Percentiles rank a stretch among this genome's conserved stretches.
These are phyloP conservation scores for Yamadazyma atmosphaerica DNA, from an alignment of 1,139 yeast species.

Conservation along the genomic window DNA sequence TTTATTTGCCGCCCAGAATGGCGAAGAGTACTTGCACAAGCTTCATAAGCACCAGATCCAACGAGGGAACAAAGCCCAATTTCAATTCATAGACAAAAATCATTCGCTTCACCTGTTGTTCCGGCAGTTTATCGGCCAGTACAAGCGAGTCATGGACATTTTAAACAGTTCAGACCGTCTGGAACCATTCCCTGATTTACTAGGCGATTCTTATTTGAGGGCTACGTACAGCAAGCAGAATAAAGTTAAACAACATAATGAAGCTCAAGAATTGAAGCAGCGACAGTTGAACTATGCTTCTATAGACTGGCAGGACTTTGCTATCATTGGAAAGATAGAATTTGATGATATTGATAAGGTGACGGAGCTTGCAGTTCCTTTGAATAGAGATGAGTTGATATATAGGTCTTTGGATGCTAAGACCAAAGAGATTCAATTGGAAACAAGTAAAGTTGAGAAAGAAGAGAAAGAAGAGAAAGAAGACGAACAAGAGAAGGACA, in stretches of 20 bases:
- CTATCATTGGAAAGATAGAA: conserved; percentile 65
- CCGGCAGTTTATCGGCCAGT: conserved; percentile 54
- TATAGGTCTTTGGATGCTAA: conserved; percentile 56
- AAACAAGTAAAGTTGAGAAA: conserved; percentile 7
- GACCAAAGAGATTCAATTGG: conserved; percentile 20
- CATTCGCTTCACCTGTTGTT: conserved; percentile 68
- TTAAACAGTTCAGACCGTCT: conserved; percentile 12
- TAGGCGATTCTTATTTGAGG: conserved; percentile 52
- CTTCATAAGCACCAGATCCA: conserved; percentile 38
- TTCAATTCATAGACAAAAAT: conserved; percentile 60
- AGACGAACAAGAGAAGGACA: conserved; percentile 6
- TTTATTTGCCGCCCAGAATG: conserved; percentile 59
- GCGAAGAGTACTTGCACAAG: conserved; percentile 42
- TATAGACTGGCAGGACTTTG: conserved; percentile 87
- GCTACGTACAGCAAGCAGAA: conserved; percentile 55
- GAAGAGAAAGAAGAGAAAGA: conserved; percentile 4
- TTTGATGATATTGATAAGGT: conserved; percentile 68
- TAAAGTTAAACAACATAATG: conserved; percentile 21
- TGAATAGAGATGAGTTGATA: conserved; percentile 59
- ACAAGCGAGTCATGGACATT: conserved; percentile 36
- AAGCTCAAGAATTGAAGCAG: conserved; percentile 36
- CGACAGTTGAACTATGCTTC: conserved; percentile 61
- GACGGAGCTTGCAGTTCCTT: conserved; percentile 61
- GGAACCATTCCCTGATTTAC: conserved; percentile 27
- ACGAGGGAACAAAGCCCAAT: conserved; percentile 50